A percentile compares a stretch with the other conserved stretches of the same genome.
These are phyloP conservation scores for Spathaspora jeffriesii DNA, from an alignment of 1,139 yeast genomes.

Conservation along the genomic window DNA sequence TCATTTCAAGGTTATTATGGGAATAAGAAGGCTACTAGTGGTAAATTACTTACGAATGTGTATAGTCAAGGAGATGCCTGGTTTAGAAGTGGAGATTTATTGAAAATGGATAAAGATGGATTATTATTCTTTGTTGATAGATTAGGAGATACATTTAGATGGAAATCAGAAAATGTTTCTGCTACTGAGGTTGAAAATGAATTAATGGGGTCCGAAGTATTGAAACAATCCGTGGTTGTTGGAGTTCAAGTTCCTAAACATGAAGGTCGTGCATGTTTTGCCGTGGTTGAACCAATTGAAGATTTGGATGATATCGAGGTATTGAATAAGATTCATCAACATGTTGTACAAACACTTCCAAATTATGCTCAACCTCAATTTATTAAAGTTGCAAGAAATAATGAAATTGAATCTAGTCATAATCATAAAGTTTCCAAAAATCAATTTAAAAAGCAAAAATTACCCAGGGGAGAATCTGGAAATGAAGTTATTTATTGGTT, in stretches of 20 bases:
- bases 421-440: conserved; percentile 88
- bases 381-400: conserved; percentile 55
- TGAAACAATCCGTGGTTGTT: conserved; percentile 80
- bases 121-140: conserved; percentile 87
- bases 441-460: conserved; percentile 69
- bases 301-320: conserved; percentile 26
- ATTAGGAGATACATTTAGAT: conserved; percentile 93
- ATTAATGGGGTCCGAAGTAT: conserved; percentile 51
- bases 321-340: conserved; percentile 29
- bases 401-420: conserved; percentile 66
- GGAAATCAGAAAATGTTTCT: conserved; percentile 96
- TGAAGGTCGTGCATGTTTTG: conserved; percentile 95
- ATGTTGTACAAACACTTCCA: conserved; percentile 59
- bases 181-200: conserved; percentile 92
- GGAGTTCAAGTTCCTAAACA: conserved; percentile 87
- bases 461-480: conserved; percentile 72
- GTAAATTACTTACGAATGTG: conserved; percentile 73
- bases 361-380: conserved; percentile 87
- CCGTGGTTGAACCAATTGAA: conserved; percentile 62
- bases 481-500: conserved; percentile 72
- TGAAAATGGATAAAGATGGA: conserved; percentile 68
- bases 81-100: conserved; percentile 86
- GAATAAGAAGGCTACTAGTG: conserved; percentile 74
- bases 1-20: conserved; percentile 92
- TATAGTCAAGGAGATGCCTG: conserved; percentile 89